phyloP scores from a whole-genome alignment of 352 stramenopile genomes.

The Phytopythium cucurbitacearum region DNA sequence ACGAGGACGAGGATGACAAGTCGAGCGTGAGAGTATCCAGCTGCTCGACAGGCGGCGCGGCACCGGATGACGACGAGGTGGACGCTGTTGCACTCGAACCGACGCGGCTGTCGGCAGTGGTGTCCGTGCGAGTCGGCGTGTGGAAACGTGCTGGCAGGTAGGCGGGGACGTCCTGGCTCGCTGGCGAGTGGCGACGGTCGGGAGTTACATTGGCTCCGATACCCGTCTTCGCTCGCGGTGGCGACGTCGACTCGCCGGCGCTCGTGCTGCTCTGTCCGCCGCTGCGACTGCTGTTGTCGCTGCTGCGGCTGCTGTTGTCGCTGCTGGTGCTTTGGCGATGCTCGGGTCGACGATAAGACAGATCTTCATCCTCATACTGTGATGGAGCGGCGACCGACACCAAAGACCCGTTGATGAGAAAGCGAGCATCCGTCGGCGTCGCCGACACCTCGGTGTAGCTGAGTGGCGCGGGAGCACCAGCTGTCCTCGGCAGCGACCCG shows the following conservation, averaged over 20 bases:
- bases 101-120: slow-evolving; percentile 6
- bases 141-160: slow-evolving; percentile 4
- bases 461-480: neutral
- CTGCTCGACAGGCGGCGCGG: neutral
- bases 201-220: neutral
- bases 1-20: slow-evolving; percentile 22
- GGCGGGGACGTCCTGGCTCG: neutral
- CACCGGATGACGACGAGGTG: neutral
- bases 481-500: neutral
- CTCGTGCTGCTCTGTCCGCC: neutral
- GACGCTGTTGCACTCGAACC: slow-evolving; percentile 1
- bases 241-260: neutral
- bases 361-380: slow-evolving; percentile 6
- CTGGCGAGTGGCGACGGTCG: neutral
- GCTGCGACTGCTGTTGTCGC: neutral
- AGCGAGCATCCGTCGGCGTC: slow-evolving; percentile 12
- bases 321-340: neutral
- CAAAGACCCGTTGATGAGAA: slow-evolving; percentile 12
- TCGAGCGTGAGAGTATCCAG: slow-evolving; percentile 26
- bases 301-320: neutral
- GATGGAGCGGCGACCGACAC: slow-evolving; percentile 8
- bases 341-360: slow-evolving; percentile 6
- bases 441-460: slow-evolving; percentile 5
- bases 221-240: neutral
- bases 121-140: neutral